phyloP scores from a whole-genome alignment of 2,329 filamentous ascomycete genomes.

The Xylogone sp. region DNA sequence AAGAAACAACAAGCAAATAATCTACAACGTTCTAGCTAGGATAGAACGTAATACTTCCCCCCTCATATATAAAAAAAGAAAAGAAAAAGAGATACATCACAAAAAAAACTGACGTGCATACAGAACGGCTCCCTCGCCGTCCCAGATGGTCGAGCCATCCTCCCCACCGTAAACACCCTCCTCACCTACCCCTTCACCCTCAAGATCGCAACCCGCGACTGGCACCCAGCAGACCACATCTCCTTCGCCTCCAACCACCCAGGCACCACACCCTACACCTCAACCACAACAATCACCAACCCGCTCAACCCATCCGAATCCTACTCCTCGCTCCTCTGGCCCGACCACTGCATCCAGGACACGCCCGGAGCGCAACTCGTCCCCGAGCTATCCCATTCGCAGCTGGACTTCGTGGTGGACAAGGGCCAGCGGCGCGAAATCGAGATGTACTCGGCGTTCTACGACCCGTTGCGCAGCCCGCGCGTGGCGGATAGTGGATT shows the following conservation, averaged over 20 bases:
- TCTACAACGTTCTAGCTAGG: no score
- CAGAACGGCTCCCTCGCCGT: slow-evolving; percentile 85
- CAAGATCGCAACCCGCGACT: slow-evolving; percentile 88
- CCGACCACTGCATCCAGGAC: slow-evolving; percentile 78
- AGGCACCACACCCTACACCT: slow-evolving; percentile 63
- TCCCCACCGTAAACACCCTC: slow-evolving; percentile 69
- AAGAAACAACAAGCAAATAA: no score
- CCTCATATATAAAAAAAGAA: no score
- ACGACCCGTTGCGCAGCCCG: slow-evolving; percentile 68
- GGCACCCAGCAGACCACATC: slow-evolving; percentile 77
- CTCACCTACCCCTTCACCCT: slow-evolving; percentile 67
- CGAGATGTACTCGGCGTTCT: slow-evolving; percentile 95
- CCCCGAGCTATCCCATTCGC: slow-evolving; percentile 59
- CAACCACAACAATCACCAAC: slow-evolving; percentile 61
- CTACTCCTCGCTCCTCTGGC: slow-evolving; percentile 76
- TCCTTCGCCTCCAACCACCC: slow-evolving; percentile 84
- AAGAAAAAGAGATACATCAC: not conserved
- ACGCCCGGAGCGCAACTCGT: slow-evolving; percentile 71
- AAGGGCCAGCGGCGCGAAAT: slow-evolving; percentile 74
- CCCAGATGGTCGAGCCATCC: slow-evolving; percentile 65
- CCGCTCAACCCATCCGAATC: slow-evolving; percentile 58
- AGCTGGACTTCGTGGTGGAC: slow-evolving; percentile 64
- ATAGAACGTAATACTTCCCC: no score
- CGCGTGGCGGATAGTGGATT: slow-evolving; percentile 61
- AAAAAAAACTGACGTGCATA: slow-evolving; percentile 1